Base-by-base conservation (phyloP, 345 rosid genomes). In the Salix udensis region DNA sequence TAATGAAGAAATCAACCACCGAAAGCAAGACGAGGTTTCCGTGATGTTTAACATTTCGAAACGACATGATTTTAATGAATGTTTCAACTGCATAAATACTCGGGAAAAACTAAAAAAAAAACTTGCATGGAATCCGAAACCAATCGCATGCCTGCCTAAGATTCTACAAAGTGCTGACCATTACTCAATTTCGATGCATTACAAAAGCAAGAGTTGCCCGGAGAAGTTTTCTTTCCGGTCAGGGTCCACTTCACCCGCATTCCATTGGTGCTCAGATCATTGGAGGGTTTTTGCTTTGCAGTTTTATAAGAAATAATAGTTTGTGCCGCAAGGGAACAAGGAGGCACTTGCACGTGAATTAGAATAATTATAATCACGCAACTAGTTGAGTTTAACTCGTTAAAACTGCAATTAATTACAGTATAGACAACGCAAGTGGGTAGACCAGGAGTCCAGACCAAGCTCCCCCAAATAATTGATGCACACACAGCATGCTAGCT, bases 311-410 rank as follows among this genome's bases (percentile, higher is more conserved):
- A 42, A 18, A 68, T 10, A 74, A 11, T 1, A 19, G 15, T 30
- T 37, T 23, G 52, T 46, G 16, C 61, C 48, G 79, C 44, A 23
- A 58, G 74, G 79, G 81, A 67, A 72, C 67, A 52, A 67, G 81
- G 72, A 72, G 77, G 77, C 84, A 78, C 21, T 44, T 5, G 65
- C 85, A 80, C 79, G 79, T 82, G 82, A 65, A 55, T 34, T 2
- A 62, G n/a, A 52, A 66, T 70, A 70, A 28, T 76, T 53, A 14
- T 0, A 7, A 42, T 42, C 0, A 42, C 3, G 46, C 8, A 46
- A 30, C 62, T 42, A 60, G 44, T 28, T 60, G 19, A 31, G 26
- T 7, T 21, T 23, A 23, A 24, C 14, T 34, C 6, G 48, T 26
- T 7, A 15, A 36, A 50, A 14, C 7, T 55, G 39, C 26, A 30